phyloP scores from a whole-genome alignment of 148 eudicot genomes.

The Camellia japonica region DNA sequence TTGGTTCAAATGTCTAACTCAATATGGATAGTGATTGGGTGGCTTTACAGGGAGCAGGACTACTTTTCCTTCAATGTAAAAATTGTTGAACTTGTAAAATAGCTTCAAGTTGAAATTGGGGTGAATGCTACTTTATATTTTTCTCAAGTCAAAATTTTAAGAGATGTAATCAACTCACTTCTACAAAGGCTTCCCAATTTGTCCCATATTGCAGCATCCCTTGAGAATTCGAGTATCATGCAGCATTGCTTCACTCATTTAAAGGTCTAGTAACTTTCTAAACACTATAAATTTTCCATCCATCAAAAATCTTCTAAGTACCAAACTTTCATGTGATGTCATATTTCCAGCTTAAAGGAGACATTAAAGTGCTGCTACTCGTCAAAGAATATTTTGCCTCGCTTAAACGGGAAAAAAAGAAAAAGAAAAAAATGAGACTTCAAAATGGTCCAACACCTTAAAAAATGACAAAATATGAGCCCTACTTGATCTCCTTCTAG shows the following conservation, averaged over 20 bases:
- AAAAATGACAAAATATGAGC: neutral
- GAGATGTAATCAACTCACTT: neutral
- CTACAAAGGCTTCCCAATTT: neutral
- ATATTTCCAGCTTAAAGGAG: neutral
- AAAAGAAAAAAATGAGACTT: neutral
- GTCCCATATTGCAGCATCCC: neutral
- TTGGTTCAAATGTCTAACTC: neutral
- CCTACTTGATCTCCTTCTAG: neutral
- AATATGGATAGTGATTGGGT: neutral
- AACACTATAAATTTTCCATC: constrained; percentile 5
- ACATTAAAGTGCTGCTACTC: neutral
- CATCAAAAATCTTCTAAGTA: neutral
- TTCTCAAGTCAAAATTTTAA: neutral
- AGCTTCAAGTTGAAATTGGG: neutral
- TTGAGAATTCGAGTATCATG: neutral
- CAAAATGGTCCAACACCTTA: neutral
- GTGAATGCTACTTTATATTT: neutral
- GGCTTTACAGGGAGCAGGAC: neutral
- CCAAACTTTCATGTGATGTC: neutral
- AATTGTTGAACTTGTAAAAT: neutral
- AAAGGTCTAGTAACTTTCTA: neutral
- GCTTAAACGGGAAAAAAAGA: too few relatives aligned
- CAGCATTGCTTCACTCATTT: neutral
- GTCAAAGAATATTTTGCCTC: neutral
- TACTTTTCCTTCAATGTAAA: neutral